phyloP scores from a whole-genome alignment of 1,284 basidiomycete genomes.

The Thecaphora frezii region DNA sequence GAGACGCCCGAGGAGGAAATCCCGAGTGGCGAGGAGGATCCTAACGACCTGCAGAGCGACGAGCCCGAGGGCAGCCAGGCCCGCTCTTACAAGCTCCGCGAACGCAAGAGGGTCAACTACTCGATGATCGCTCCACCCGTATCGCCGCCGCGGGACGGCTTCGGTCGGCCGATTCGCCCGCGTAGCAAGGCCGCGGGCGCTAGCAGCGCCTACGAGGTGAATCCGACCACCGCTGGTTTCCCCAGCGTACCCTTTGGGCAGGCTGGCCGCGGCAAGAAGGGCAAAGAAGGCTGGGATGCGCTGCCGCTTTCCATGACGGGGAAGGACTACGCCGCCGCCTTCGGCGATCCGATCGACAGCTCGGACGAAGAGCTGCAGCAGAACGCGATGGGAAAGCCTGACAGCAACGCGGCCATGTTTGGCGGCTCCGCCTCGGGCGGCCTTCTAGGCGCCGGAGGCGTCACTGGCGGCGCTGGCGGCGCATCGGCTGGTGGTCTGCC shows the following conservation, averaged over 20 bases:
- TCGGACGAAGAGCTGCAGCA: slow-evolving; percentile 53
- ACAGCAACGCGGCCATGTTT: slow-evolving; percentile 9
- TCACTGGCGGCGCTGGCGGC: slow-evolving; percentile 10
- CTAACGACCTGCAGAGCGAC: slow-evolving; percentile 38
- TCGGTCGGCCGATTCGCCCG: slow-evolving; percentile 40
- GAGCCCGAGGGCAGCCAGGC: slow-evolving; percentile 38
- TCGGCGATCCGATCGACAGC: slow-evolving; percentile 50
- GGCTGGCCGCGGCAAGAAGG: slow-evolving; percentile 36
- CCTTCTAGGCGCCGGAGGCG: slow-evolving; percentile 40
- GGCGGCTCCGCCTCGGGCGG: slow-evolving; percentile 25
- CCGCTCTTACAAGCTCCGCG: slow-evolving; percentile 49
- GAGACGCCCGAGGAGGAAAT: slow-evolving; percentile 33
- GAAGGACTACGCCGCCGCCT: slow-evolving; percentile 53
- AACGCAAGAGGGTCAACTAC: slow-evolving; percentile 57
- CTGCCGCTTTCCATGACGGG: slow-evolving; percentile 51
- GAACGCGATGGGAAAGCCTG: slow-evolving; percentile 32
- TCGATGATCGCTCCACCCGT: slow-evolving; percentile 48
- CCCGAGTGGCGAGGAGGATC: slow-evolving; percentile 31
- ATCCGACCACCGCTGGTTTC: slow-evolving; percentile 15
- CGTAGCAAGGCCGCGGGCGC: slow-evolving; percentile 1
- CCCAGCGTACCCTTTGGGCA: slow-evolving; percentile 26
- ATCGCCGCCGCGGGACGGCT: slow-evolving; percentile 45
- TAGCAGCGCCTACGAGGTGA: slow-evolving; percentile 19
- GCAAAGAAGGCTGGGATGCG: slow-evolving; percentile 45
- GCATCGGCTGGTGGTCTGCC: slow-evolving; percentile 27